Conservation (phyloP, 2,329 filamentous ascomycete genomes). For the Colletotrichum sp. region DNA sequence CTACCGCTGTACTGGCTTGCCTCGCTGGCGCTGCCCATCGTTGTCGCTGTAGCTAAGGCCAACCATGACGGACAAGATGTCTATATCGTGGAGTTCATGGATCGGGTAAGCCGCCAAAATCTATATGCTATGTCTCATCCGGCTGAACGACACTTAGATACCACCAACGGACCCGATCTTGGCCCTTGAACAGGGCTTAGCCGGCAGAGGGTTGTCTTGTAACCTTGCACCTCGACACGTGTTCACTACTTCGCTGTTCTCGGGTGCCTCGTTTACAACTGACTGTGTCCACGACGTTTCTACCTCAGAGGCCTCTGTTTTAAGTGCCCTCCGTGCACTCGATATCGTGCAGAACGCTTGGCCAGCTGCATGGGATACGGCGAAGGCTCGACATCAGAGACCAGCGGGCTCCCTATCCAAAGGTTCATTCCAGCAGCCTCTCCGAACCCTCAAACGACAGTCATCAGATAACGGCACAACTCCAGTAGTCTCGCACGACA, state of each 20-base stretch:
- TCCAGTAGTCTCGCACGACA: accelerated
- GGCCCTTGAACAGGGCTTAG: not conserved
- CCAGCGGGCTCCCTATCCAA: not conserved
- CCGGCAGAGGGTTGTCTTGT: not conserved
- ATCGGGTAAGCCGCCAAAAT: not conserved
- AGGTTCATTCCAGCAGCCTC: not conserved
- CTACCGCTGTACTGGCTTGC: not conserved
- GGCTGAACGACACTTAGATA: not conserved
- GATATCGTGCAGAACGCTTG: not conserved
- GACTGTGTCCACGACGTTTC: not conserved
- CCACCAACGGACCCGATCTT: not conserved
- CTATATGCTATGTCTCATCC: not conserved
- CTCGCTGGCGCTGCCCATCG: not conserved
- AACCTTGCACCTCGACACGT: not conserved
- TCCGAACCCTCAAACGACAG: not conserved
- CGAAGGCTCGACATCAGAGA: not conserved
- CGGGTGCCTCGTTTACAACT: not conserved
- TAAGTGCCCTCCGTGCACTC: not conserved
- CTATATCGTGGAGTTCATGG: not conserved
- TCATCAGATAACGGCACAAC: not conserved
- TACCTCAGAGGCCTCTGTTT: accelerated
- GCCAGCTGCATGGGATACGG: not conserved
- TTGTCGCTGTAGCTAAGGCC: not conserved
- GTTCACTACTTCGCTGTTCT: not conserved
- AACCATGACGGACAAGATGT: not conserved